A percentile compares a stretch with the other conserved stretches of the same genome.
Conservation (phyloP, 2,329 filamentous ascomycete species). For the Verticillium alfalfae region DNA sequence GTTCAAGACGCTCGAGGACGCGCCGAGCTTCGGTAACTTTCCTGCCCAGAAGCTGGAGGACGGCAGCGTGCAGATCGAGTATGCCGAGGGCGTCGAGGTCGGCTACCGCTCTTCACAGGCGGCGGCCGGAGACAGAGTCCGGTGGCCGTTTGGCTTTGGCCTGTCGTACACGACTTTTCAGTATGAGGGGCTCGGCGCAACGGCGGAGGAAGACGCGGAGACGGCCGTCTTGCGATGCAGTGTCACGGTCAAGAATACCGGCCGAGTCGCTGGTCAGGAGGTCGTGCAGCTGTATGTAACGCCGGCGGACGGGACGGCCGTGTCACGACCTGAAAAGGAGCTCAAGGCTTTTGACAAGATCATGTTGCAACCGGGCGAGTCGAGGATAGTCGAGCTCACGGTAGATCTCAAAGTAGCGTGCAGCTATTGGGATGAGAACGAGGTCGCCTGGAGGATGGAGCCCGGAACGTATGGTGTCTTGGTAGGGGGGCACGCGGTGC, state of each 20-base stretch:
- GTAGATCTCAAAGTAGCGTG: conserved; percentile 6
- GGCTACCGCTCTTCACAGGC: background rate
- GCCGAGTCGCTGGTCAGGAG: conserved; percentile 16
- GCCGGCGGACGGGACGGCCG: background rate
- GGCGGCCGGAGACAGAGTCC: background rate
- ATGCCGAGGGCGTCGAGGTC: background rate
- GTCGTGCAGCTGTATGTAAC: conserved; percentile 23
- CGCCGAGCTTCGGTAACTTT: conserved; percentile 8
- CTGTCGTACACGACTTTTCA: conserved; percentile 7
- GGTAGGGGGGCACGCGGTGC: conserved; percentile 1
- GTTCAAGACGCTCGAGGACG: conserved; percentile 8
- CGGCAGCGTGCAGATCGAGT: background rate
- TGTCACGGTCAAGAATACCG: conserved; percentile 40
- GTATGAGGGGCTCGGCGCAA: conserved; percentile 1
- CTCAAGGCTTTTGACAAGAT: conserved; percentile 12
- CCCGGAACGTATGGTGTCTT: conserved; percentile 4
- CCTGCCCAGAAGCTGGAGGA: conserved; percentile 2
- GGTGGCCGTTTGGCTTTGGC: conserved; percentile 4
- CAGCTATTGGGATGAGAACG: conserved; percentile 8
- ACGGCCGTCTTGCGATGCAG: conserved; percentile 9
- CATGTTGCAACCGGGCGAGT: background rate
- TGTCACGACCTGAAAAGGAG: conserved; percentile 10
- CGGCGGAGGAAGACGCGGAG: conserved; percentile 3
- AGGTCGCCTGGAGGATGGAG: conserved; percentile 7
- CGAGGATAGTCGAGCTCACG: conserved; percentile 2